Evolutionary conservation across 2,329 filamentous ascomycete genomes (phyloP).

Genomic region (Chaetomium sp.): DNA sequence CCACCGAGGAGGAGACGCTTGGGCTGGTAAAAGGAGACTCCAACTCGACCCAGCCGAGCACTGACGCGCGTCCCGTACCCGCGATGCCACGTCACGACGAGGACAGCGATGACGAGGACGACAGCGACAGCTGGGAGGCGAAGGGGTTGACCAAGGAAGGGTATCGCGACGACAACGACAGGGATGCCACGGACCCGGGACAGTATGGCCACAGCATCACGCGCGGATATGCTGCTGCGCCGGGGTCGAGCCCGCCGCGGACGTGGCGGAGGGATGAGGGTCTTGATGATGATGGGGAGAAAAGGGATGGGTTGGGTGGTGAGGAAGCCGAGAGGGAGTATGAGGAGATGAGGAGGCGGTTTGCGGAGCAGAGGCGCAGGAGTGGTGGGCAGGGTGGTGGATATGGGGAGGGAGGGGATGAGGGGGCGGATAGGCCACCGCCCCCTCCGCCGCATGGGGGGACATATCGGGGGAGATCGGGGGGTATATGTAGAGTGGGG

Average conservation of each 20-base stretch:
- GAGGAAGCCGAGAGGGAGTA: slow-evolving; percentile 1
- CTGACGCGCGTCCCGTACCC: background rate
- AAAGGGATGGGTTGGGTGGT: slow-evolving; percentile 7
- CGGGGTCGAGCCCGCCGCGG: slow-evolving; percentile 2
- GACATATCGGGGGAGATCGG: slow-evolving; percentile 2
- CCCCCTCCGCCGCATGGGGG: slow-evolving; percentile 17
- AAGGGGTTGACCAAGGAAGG: slow-evolving; percentile 27
- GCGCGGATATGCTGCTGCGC: slow-evolving; percentile 25
- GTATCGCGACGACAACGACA: slow-evolving; percentile 35
- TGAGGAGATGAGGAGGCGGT: slow-evolving; percentile 15
- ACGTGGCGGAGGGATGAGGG: background rate
- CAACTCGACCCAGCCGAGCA: slow-evolving; percentile 51
- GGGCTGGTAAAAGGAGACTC: slow-evolving; percentile 79
- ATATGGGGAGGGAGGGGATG: background rate
- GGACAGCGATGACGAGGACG: slow-evolving; percentile 41
- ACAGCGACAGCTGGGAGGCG: slow-evolving; percentile 38
- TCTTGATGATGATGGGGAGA: slow-evolving; percentile 5
- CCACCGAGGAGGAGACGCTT: slow-evolving; percentile 79
- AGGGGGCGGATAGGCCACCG: background rate
- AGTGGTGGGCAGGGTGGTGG: background rate
- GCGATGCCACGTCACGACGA: slow-evolving; percentile 22
- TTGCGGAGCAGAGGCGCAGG: slow-evolving; percentile 5
- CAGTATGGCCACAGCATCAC: slow-evolving; percentile 49
- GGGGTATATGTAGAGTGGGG: slow-evolving; percentile 9
- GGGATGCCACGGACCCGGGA: slow-evolving; percentile 27